Evolutionary conservation across 1,284 basidiomycete species (phyloP).

Genomic region (Heterobasidion occidentale): DNA sequence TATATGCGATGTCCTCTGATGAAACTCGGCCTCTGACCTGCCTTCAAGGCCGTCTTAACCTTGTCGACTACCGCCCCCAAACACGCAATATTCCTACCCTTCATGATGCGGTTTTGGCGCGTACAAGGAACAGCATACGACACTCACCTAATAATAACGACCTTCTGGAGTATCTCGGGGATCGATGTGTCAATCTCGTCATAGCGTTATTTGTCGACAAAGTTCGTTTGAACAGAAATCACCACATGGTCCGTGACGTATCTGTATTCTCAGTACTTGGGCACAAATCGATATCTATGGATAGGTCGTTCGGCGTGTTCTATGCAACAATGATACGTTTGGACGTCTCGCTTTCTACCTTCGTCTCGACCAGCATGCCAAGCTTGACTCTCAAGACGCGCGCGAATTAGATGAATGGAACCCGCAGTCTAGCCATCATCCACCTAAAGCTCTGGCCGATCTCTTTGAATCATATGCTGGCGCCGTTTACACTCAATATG

Average conservation of each 20-base stretch:
- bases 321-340: slow-evolving; percentile 26
- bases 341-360: slow-evolving; percentile 22
- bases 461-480: slow-evolving; percentile 25
- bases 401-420: slow-evolving; percentile 12
- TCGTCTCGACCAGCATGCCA: slow-evolving; percentile 17
- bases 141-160: slow-evolving; percentile 22
- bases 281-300: neutral
- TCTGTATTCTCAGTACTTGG: neutral
- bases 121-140: slow-evolving; percentile 15
- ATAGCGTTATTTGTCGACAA: slow-evolving; percentile 21
- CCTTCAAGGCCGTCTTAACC: slow-evolving; percentile 7
- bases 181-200: slow-evolving; percentile 22
- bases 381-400: slow-evolving; percentile 12
- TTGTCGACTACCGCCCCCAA: neutral
- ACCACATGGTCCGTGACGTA: slow-evolving; percentile 16
- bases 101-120: slow-evolving; percentile 1
- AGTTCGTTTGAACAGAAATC: slow-evolving; percentile 17
- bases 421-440: slow-evolving; percentile 9
- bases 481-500: slow-evolving; percentile 21
- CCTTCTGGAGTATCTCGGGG: slow-evolving; percentile 25
- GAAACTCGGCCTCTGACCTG: neutral
- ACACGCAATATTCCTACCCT: slow-evolving; percentile 6
- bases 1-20: neutral
- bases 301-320: slow-evolving; percentile 13
- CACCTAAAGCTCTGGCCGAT: slow-evolving; percentile 24